phyloP scores from a whole-genome alignment of 768 basidiomycete species.

The Piloderma croceum region DNA sequence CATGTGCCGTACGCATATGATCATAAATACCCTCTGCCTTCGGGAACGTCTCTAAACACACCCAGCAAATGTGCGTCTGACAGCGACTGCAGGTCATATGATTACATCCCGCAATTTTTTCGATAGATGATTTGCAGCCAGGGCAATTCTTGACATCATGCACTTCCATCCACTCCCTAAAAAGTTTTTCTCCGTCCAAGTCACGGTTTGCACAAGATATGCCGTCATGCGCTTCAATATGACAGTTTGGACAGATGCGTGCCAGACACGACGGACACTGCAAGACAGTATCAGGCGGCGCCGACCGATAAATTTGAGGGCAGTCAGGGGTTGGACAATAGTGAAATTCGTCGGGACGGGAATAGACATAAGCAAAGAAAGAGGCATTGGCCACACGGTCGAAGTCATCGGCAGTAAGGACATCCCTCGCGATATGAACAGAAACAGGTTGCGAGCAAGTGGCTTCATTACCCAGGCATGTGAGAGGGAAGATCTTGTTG shows the following conservation, averaged over 20 bases:
- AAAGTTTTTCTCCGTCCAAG: constrained; percentile 49
- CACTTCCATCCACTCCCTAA: constrained; percentile 55
- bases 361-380: constrained; percentile 55
- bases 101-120: constrained; percentile 73
- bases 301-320: constrained; percentile 61
- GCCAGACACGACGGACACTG: constrained; percentile 69
- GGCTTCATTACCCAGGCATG: constrained; percentile 61
- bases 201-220: constrained; percentile 58
- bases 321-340: constrained; percentile 82
- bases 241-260: constrained; percentile 64
- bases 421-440: constrained; percentile 40
- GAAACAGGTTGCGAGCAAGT: constrained; percentile 55
- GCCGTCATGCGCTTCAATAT: constrained; percentile 57
- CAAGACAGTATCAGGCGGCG: constrained; percentile 42
- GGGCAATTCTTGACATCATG: constrained; percentile 75
- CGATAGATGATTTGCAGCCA: constrained; percentile 63
- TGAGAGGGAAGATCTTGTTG: constrained; percentile 61
- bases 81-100: constrained; percentile 77
- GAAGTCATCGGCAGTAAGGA: constrained; percentile 51
- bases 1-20: constrained; percentile 68
- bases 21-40: constrained; percentile 67
- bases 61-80: constrained; percentile 78
- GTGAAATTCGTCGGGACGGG: constrained; percentile 55
- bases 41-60: constrained; percentile 66
- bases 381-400: constrained; percentile 52